Base-by-base conservation (phyloP, 176 grass and related monocot species). In the Rhipidocladum racemiflorum region DNA sequence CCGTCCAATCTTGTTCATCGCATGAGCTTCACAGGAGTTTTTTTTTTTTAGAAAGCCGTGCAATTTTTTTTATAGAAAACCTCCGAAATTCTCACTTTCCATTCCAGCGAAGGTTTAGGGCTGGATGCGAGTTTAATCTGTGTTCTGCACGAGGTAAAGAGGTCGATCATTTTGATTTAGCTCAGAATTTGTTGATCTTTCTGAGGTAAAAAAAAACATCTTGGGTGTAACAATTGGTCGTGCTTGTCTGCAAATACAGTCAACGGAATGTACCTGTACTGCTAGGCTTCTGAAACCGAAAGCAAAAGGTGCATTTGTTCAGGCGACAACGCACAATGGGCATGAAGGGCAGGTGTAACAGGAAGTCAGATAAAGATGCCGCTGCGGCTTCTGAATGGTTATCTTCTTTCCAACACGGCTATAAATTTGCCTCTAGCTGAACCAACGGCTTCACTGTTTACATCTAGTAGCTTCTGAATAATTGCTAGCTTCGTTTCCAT, bases 271-370 rank as follows among this genome's bases (percentile, higher is more conserved):
- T 39, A 2, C 4, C 25, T 50, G 68, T 49, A 49, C 68, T 30
- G 14, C 20, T 55, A 57, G 18, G 45, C 18, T 21, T 56, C 35
- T 57, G 61, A 73, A 66, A 73, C 29, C 17, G 79, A 30, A 39
- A 84, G 48, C 49, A 65, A 56, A 38, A 74, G 60, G 75, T 28
- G 24, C 44, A 40, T 51, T 18, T 55, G 53, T 48, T 45, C 23
- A 51, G 75, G 30, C 15, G 38, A 49, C 5, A 54, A 14, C 9
- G 61, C 59, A 24, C 75, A 5, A 51, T 68, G 28, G 68, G 75
- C 87, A 74, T 79, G 87, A 75, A 61, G 30, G 50, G 87, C 61
- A 44, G 61, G 13, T 60, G 32, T 10, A 85, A 85, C 87, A 21
- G 76, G 80, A 53, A 53, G 61, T 63, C 61, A 66, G 29, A 21